Conservation (phyloP, 2,329 filamentous ascomycete species). For the Arthrobotrys entomopaga region DNA sequence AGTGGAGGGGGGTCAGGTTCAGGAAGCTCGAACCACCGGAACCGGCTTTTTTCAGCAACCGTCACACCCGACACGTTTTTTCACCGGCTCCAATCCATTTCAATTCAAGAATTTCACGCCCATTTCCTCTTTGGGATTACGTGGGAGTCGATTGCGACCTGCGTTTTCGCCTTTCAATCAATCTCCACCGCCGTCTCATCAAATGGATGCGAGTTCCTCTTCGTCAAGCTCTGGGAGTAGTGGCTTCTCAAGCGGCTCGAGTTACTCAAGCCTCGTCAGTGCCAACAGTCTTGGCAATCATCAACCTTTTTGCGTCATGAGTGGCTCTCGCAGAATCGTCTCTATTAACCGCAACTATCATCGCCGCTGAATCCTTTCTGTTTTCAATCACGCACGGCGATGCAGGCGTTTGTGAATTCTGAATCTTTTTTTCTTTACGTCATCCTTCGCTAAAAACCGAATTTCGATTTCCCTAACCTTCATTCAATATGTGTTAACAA, state of each 20-base stretch:
- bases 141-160: not conserved
- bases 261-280: not conserved
- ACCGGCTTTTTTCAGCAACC: too few species aligned
- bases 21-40: not conserved
- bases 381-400: constrained; percentile 5
- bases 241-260: not conserved
- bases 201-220: not conserved
- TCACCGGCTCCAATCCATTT: not conserved
- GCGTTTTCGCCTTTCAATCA: constrained; percentile 31
- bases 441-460: constrained; percentile 1
- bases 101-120: constrained; percentile 14
- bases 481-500: constrained; percentile 54
- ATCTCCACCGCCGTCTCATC: not conserved
- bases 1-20: not conserved
- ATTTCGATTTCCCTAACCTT: constrained; percentile 36
- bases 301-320: too few species aligned
- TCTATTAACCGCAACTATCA: constrained; percentile 5
- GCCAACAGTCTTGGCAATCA: not conserved
- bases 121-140: not conserved
- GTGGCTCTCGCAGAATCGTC: constrained; percentile 2
- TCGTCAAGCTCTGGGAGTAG: not conserved
- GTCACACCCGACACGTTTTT: too few species aligned
- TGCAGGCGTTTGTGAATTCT: constrained; percentile 10
- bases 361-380: not conserved
- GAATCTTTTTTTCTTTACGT: not conserved